Percentiles rank a stretch among this genome's conserved stretches.
Evolutionary conservation across 805 yeast genomes (phyloP).

Genomic region (Wickerhamomyces hampshirensis): DNA sequence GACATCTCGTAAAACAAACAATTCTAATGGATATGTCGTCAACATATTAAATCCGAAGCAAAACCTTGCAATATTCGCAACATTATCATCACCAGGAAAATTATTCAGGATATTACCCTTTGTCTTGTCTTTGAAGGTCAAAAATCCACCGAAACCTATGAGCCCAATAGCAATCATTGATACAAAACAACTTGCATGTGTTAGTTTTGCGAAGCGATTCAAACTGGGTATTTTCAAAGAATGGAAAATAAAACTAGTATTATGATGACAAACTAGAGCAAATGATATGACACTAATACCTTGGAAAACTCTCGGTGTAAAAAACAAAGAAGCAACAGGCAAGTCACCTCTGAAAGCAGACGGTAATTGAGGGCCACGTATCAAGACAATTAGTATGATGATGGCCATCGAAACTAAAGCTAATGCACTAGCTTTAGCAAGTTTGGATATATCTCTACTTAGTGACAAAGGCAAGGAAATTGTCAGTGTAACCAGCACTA

Average conservation of each 20-base stretch:
- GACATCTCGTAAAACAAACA: slow-evolving; percentile 87
- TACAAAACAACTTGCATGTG: slow-evolving; percentile 79
- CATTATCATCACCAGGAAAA: slow-evolving; percentile 67
- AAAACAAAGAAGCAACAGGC: slow-evolving; percentile 39
- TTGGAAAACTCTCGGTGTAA: slow-evolving; percentile 69
- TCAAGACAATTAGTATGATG: slow-evolving; percentile 67
- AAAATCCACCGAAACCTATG: slow-evolving; percentile 76
- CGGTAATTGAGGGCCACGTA: slow-evolving; percentile 64
- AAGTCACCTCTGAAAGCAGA: slow-evolving; percentile 44
- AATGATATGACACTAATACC: slow-evolving; percentile 93
- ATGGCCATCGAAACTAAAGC: slow-evolving; percentile 82
- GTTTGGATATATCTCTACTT: slow-evolving; percentile 71
- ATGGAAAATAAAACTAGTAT: slow-evolving; percentile 84
- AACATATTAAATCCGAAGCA: slow-evolving; percentile 92
- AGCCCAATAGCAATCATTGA: slow-evolving; percentile 74
- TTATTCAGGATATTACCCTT: slow-evolving; percentile 88
- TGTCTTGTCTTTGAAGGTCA: slow-evolving; percentile 70
- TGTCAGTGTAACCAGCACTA: slow-evolving; percentile 60
- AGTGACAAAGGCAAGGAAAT: slow-evolving; percentile 82
- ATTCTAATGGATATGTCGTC: slow-evolving; percentile 86
- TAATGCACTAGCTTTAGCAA: slow-evolving; percentile 83
- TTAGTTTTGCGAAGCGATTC: slow-evolving; percentile 66
- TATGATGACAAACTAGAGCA: slow-evolving; percentile 94
- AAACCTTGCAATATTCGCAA: slow-evolving; percentile 82
- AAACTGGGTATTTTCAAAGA: slow-evolving; percentile 74